Evolutionary conservation across 352 stramenopile species (phyloP).

Genomic region (Phytophthora colocasiae): DNA sequence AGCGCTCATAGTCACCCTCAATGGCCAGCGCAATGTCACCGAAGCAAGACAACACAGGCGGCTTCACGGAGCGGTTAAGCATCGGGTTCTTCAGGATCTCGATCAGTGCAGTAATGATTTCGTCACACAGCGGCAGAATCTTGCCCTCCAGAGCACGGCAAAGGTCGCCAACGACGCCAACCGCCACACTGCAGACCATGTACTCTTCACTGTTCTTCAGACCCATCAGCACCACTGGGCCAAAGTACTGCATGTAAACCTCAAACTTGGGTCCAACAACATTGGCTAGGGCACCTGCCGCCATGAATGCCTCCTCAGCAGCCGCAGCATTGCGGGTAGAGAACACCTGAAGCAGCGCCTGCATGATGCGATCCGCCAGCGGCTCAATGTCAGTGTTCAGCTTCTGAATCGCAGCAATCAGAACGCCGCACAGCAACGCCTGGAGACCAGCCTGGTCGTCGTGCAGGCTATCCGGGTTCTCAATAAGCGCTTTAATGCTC

Average conservation of each 20-base stretch:
- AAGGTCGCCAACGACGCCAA: slow-evolving; percentile 96
- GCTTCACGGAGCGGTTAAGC: slow-evolving; percentile 96
- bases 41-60: slow-evolving; percentile 96
- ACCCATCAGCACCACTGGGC: slow-evolving; percentile 92
- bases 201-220: slow-evolving; percentile 96
- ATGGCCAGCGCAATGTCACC: slow-evolving; percentile 97
- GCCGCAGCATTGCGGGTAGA: slow-evolving; percentile 93
- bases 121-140: slow-evolving; percentile 94
- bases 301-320: slow-evolving; percentile 97
- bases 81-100: slow-evolving; percentile 95
- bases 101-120: slow-evolving; percentile 94
- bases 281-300: slow-evolving; percentile 93
- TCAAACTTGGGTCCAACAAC: slow-evolving; percentile 93
- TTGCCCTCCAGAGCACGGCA: slow-evolving; percentile 92
- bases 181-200: slow-evolving; percentile 96
- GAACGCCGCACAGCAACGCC: slow-evolving; percentile 90
- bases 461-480: slow-evolving; percentile 78
- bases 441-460: slow-evolving; percentile 80
- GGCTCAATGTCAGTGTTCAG: slow-evolving; percentile 89
- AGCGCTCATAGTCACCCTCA: slow-evolving; percentile 91
- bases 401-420: slow-evolving; percentile 95
- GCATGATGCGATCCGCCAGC: slow-evolving; percentile 95
- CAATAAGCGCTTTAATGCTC: slow-evolving; percentile 68
- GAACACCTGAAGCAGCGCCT: slow-evolving; percentile 95
- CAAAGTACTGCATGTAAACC: slow-evolving; percentile 96